Evolutionary conservation across 345 rosid genomes (phyloP).

Genomic region (Pseudoturritis turrita): DNA sequence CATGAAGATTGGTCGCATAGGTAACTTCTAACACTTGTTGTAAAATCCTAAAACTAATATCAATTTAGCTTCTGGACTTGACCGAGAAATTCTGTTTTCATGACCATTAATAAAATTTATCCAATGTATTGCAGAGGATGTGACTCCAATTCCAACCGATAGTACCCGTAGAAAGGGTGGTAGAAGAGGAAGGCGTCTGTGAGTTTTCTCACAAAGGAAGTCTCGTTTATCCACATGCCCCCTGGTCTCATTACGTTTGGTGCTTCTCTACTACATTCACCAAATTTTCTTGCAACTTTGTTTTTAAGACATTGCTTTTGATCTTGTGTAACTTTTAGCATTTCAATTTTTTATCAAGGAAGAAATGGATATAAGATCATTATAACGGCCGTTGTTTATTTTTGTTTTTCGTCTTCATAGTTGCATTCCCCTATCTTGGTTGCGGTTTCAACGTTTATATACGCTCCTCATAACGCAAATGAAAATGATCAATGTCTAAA

Average conservation of each 20-base stretch:
- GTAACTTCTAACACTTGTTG: constrained; percentile 32
- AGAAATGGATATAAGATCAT: not conserved
- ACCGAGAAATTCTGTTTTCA: not conserved
- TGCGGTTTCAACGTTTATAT: no score
- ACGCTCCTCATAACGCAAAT: no score
- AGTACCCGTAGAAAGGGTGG: constrained; percentile 83
- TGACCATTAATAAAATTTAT: not conserved
- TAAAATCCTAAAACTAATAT: not conserved
- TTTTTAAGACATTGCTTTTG: not conserved
- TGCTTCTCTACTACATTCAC: not conserved
- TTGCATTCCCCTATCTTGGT: no score
- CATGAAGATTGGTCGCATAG: constrained; percentile 79
- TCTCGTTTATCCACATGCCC: not conserved
- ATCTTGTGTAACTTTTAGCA: not conserved
- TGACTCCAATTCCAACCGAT: constrained; percentile 70
- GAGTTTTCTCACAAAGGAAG: constrained; percentile 16
- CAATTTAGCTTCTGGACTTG: not conserved
- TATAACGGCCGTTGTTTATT: no score
- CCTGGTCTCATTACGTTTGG: not conserved
- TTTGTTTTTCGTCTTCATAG: no score
- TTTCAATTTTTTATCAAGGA: not conserved
- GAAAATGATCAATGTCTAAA: no score
- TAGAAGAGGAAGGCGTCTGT: constrained; percentile 73
- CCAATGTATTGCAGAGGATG: constrained; percentile 51
- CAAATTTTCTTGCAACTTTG: not conserved